phyloP scores from a whole-genome alignment of 106 monocot species.

The Dendrobium chrysotoxum region DNA sequence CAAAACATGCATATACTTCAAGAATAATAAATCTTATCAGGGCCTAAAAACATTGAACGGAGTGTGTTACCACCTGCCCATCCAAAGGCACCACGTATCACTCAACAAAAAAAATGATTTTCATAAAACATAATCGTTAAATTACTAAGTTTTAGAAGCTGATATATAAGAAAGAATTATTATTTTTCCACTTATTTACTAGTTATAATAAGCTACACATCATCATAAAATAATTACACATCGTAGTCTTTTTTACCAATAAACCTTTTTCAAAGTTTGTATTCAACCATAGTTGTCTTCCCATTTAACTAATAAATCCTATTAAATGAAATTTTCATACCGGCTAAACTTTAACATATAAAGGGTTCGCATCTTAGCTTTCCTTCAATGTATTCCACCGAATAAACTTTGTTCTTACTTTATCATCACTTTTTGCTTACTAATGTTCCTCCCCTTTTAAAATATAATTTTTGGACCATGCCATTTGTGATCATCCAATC shows the following conservation, averaged over 20 bases:
- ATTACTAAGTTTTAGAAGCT: neutral
- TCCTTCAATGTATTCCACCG: neutral
- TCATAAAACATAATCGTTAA: neutral
- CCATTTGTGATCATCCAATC: too few relatives aligned
- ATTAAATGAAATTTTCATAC: neutral
- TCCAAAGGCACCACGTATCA: neutral
- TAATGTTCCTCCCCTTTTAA: neutral
- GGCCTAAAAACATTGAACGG: neutral
- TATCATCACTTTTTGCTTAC: neutral
- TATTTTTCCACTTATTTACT: neutral
- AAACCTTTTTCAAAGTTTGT: neutral
- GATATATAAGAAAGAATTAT: neutral
- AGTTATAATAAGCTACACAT: neutral
- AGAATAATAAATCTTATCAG: neutral
- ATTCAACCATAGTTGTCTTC: neutral
- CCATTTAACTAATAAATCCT: neutral
- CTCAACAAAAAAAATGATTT: neutral
- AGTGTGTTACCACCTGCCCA: neutral
- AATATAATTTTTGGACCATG: neutral
- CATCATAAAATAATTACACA: neutral
- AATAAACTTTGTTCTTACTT: neutral
- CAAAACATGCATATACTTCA: neutral
- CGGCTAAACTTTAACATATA: neutral
- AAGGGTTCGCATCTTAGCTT: neutral
- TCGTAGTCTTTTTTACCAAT: neutral